Evolutionary conservation across 768 basidiomycete genomes (phyloP).

Genomic region (Mrakia gelida): DNA sequence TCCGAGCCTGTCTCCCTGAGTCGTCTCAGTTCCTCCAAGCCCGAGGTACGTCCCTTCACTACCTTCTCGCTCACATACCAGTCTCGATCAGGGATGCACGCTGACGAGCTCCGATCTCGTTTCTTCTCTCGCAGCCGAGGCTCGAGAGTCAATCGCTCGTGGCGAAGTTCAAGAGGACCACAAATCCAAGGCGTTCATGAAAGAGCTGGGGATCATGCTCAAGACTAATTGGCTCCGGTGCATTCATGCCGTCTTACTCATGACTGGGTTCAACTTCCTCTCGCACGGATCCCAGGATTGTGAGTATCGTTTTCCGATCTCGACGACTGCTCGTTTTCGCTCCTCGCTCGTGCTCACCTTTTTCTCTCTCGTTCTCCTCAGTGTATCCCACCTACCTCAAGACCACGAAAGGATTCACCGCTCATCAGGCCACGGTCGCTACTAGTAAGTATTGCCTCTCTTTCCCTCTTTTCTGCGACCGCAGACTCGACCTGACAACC

Average conservation of each 20-base stretch:
- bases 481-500: too few species aligned
- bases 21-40: constrained; percentile 67
- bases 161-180: constrained; percentile 44
- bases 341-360: too few species aligned
- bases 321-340: too few species aligned
- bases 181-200: constrained; percentile 67
- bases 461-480: too few species aligned
- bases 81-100: too few species aligned
- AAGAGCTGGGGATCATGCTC: constrained; percentile 69
- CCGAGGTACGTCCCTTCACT: constrained; percentile 38
- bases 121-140: constrained; percentile 32
- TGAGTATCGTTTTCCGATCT: too few species aligned
- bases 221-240: constrained; percentile 75
- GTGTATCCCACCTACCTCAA: constrained; percentile 69
- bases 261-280: constrained; percentile 75
- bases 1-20: constrained; percentile 71
- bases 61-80: too few species aligned
- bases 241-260: constrained; percentile 76
- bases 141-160: constrained; percentile 48
- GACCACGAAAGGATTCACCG: constrained; percentile 57
- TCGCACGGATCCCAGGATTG: constrained; percentile 48
- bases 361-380: too few species aligned
- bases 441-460: constrained; percentile 48
- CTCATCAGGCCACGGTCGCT: constrained; percentile 61
- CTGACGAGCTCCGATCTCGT: too few species aligned